A percentile compares a stretch with the other conserved stretches of the same genome.
Conservation (phyloP, 2,329 filamentous ascomycete species). For the Calcarisporium arbuscula region DNA sequence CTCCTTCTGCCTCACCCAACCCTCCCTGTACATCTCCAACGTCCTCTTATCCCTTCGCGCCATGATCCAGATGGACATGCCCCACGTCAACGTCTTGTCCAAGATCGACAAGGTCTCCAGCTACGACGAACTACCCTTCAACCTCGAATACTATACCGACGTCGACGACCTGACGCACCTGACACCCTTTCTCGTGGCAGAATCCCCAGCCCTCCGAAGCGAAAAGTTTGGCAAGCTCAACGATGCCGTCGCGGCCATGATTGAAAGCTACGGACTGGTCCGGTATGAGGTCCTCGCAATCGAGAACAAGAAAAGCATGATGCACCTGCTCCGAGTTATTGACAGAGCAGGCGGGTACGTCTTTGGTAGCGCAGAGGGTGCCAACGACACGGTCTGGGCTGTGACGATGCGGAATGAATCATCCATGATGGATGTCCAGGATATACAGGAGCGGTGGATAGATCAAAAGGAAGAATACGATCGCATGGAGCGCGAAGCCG, state of each 20-base stretch:
- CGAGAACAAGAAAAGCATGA: conserved; percentile 96
- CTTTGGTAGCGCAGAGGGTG: conserved; percentile 83
- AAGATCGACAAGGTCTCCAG: conserved; percentile 92
- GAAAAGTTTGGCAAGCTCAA: conserved; percentile 81
- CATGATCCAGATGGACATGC: conserved; percentile 97
- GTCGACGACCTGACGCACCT: conserved; percentile 88
- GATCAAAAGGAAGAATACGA: conserved; percentile 87
- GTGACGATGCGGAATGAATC: conserved; percentile 79
- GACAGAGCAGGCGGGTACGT: conserved; percentile 90
- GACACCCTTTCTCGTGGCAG: conserved; percentile 70
- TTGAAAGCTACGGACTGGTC: conserved; percentile 86
- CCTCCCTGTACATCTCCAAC: conserved; percentile 91
- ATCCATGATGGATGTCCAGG: conserved; percentile 70
- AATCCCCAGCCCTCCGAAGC: conserved; percentile 63
- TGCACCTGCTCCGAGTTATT: conserved; percentile 79
- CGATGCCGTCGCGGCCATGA: conserved; percentile 75
- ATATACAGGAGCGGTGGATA: conserved; percentile 94
- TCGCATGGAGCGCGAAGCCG: conserved; percentile 65
- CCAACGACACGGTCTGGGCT: conserved; percentile 96
- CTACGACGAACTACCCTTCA: conserved; percentile 85
- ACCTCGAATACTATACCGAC: conserved; percentile 95
- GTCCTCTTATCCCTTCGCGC: conserved; percentile 86
- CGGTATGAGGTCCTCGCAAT: conserved; percentile 90
- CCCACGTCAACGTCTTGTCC: conserved; percentile 90
- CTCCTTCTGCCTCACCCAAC: conserved; percentile 86